Evolutionary conservation across 331 rosid genomes (phyloP), one percentile per base, ranked within the genome.

Genomic region (Spiraea crenata): DNA sequence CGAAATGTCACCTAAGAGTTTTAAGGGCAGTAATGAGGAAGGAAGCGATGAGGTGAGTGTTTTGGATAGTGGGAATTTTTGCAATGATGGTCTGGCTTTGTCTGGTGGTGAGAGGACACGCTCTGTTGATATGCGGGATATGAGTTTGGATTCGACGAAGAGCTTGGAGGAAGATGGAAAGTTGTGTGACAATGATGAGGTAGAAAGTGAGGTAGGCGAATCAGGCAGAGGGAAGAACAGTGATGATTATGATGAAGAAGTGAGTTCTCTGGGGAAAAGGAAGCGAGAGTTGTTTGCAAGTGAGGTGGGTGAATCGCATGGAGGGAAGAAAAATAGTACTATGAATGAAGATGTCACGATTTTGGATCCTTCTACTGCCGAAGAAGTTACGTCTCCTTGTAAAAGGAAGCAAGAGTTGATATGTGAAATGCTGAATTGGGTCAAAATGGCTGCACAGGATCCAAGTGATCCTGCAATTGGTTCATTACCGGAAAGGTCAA

Each of bases 381-480:
- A 82, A 70, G 77, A 71, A 63, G 79, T 4, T 44, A 65, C 57
- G 42, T 76, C 15, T 25, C 37, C 48, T 56, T 38, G 19, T 0
- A 78, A 87, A 87, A 83, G 85, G 77, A 90, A 79, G 83, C 67
- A 83, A 4, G 85, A 83, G 63, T 71, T 82, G 13, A 2, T 82
- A 20, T 35, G 57, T 67, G 86, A 77, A 54, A 54, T 89, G 80
- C 52, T 89, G 65, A 64, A 54, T 35, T 95, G 99, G 99, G 64
- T 91, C 67, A 73, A 63, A 4, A 42, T 31, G 38, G 56, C 56
- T 51, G 97, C 97, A 1, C 80, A 58, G 65, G 78, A 87, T 71
- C 93, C 99, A 16, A 80, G 83, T 62, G 89, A 82, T 80, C 82
- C 87, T 14, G 78, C 58, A 6, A 69, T 86, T 74, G 85, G 88